Evolutionary conservation across 495 filamentous ascomycete species (phyloP), one percentile per base, ranked within the genome.

Genomic region (Penicillium cinerascens): DNA sequence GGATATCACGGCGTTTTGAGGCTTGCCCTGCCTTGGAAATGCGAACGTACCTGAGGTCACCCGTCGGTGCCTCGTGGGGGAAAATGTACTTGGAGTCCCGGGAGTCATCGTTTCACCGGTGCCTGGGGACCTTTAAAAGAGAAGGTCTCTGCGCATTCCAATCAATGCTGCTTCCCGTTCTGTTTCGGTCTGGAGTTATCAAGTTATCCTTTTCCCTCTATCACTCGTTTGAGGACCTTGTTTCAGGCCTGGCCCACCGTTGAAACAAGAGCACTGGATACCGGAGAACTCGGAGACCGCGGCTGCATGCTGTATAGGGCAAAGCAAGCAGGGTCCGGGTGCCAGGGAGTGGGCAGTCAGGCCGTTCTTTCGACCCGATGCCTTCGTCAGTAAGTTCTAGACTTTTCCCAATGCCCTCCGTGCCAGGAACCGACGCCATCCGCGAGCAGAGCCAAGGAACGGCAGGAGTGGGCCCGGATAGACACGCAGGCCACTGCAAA

Each of bases 51-150:
- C 17, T 38, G 16, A 29, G 61, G 63, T 66, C 63, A 66, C 45
- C 58, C 17, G 63, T 58, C 17, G 17, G 17, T 27, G 46, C 58
- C 63, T 58, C 58, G 63, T 61, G 63, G 63, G 23, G 22, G 23
- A 27, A 20, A 25, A 23, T 23, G 20, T 23, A 48, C 25, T 9
- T 8, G 9, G n/a, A 38, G 44, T 49, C 29, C 25, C 16, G 2
- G 9, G n/a, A 38, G 44, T 49, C 29, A 42, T 44, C 16, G 52
- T 61, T 61, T 59, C 61, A 59, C 55, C 48, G 61, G 55, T 64
- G 61, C 61, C 61, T 61, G 51, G 15, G 8, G 1, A 36, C 25
- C 38, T 52, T 42, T 49, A 52, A 47, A 36, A 41, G 20, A 36
- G 21, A 6, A 1, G 3, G 9, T 33, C 8, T 33, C 29, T 33